A percentile compares a stretch with the other conserved stretches of the same genome.
These are phyloP conservation scores for Cyberlindnera sargentensis DNA, from an alignment of 805 yeast species.

Conservation along the genomic window DNA sequence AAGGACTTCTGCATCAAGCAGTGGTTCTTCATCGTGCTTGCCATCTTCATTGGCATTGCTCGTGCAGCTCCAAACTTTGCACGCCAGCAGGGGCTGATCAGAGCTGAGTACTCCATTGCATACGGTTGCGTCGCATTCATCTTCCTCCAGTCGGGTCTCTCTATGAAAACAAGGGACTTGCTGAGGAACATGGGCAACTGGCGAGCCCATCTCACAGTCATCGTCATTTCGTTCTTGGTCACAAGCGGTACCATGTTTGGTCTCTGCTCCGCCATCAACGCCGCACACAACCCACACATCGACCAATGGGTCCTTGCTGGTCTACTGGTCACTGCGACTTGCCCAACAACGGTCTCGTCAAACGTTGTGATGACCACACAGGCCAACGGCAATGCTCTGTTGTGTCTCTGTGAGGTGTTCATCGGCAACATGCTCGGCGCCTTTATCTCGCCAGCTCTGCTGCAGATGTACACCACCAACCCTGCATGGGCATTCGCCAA, in stretches of 20 bases:
- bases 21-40: constrained; percentile 75
- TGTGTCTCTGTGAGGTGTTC: constrained; percentile 79
- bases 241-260: constrained; percentile 71
- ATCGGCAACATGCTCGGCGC: constrained; percentile 83
- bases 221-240: constrained; percentile 61
- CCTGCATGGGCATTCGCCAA: constrained; percentile 71
- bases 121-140: constrained; percentile 86
- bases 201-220: constrained; percentile 75
- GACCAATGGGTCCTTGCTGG: constrained; percentile 78
- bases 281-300: constrained; percentile 50
- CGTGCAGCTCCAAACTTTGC: constrained; percentile 79
- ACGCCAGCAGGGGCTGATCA: constrained; percentile 69
- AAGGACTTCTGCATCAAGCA: constrained; percentile 29
- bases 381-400: constrained; percentile 76
- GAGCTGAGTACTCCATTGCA: constrained; percentile 69
- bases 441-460: constrained; percentile 78
- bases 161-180: constrained; percentile 62
- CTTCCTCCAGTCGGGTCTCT: constrained; percentile 73
- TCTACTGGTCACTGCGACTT: constrained; percentile 71
- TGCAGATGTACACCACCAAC: constrained; percentile 55
- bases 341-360: constrained; percentile 89
- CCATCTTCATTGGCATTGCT: constrained; percentile 68
- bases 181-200: constrained; percentile 61
- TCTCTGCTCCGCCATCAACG: constrained; percentile 56
- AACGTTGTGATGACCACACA: constrained; percentile 87